Evolutionary conservation across 768 basidiomycete species (phyloP), one percentile per base, ranked within the genome.

Genomic region (Russula sp.): DNA sequence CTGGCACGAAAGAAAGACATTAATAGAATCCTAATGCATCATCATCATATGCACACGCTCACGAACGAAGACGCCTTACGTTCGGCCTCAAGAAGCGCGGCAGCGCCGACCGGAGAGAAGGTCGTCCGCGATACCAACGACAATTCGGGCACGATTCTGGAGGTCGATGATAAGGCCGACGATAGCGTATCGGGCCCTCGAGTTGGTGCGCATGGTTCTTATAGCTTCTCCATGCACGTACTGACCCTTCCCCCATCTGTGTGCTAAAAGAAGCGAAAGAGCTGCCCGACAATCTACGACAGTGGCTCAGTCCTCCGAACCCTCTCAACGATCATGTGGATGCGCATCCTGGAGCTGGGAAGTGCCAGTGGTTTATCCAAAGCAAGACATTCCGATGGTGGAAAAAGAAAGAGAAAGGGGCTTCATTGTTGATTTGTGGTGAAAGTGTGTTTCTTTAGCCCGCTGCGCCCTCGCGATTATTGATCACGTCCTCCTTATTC

Each of bases 251-350:
- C 13, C 38, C 38, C 38, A 3, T 9, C 4, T 28, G 28, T 18
- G 50, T 51, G 26, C 30, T 18, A 5, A 6, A 42, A 24, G 4
- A 28, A 52, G n/a, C 13, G 36, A 32, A 10, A 36, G 49, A 26
- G 7, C 3, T 5, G 22, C 10, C 5, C 26, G 49, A 38, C 6
- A 50, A 38, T 22, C 58, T 59, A 22, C 48, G 34, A 50, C 3
- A 1, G 32, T 61, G 59, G 59, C 50, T 61, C 20, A 18, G 5
- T 30, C 59, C 59, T n/a, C 59, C 59, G 13, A 38, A 61, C 16
- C 50, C 51, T n/a, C n/a, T 7, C 6, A 16, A 0, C n/a, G 42
- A 53, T 32, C 59, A 61, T 50, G 24, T 14, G 22, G 2, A 8
- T 8, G 51, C 49, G 8, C 16, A 52, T 22, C 20, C 18, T 40